Evolutionary conservation across 805 yeast genomes (phyloP).

Genomic region (Lipomyces spencermartinsiae): DNA sequence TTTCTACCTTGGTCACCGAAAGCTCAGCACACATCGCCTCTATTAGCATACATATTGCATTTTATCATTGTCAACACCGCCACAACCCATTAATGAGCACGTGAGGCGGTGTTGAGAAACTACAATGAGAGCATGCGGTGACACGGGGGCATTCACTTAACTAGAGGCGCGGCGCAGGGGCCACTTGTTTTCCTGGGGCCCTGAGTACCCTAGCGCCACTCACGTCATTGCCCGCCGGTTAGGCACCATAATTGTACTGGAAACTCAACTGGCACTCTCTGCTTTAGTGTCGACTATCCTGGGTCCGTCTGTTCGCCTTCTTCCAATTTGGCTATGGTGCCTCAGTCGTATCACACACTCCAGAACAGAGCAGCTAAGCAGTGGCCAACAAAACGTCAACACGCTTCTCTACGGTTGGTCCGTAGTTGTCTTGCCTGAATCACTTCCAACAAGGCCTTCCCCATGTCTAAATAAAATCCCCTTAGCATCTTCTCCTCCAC

Average conservation of each 20-base stretch:
- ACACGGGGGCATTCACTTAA: neutral
- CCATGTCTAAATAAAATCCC: neutral
- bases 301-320: neutral
- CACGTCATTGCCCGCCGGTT: neutral
- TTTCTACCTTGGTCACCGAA: neutral
- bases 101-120: neutral
- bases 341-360: neutral
- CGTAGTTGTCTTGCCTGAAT: neutral
- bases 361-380: neutral
- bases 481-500: neutral
- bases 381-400: slow-evolving; percentile 4
- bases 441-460: neutral
- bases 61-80: neutral
- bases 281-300: neutral
- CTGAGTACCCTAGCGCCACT: neutral
- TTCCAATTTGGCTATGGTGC: neutral
- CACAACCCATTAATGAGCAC: neutral
- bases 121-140: neutral
- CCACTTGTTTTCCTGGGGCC: neutral
- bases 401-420: neutral
- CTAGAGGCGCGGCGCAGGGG: neutral
- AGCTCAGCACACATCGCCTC: too few relatives aligned
- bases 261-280: neutral
- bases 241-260: neutral
- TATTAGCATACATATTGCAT: too few relatives aligned